phyloP scores from a whole-genome alignment of 805 yeast genomes.

The Saccharomycopsis amapae region DNA sequence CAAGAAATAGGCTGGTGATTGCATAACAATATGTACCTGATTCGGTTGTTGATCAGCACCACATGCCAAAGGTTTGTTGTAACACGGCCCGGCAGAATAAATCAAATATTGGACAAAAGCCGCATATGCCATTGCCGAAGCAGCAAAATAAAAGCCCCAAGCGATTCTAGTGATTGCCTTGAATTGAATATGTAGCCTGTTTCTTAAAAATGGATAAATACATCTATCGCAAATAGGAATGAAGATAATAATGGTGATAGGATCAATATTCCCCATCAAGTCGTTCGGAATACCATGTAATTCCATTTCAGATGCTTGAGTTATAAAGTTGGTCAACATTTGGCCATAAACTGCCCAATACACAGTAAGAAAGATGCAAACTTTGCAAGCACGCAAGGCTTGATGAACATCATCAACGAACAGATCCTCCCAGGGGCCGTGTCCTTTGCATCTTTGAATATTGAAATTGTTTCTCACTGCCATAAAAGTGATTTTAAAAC shows the following conservation, averaged over 20 bases:
- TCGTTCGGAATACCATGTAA: slow-evolving; percentile 76
- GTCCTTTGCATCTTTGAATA: slow-evolving; percentile 52
- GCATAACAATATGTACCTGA: slow-evolving; percentile 60
- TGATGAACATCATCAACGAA: slow-evolving; percentile 69
- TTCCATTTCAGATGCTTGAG: slow-evolving; percentile 71
- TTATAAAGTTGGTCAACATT: slow-evolving; percentile 61
- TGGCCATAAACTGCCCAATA: slow-evolving; percentile 72
- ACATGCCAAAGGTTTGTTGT: slow-evolving; percentile 53
- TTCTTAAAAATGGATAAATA: slow-evolving; percentile 49
- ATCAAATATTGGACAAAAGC: slow-evolving; percentile 68
- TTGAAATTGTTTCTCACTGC: slow-evolving; percentile 42
- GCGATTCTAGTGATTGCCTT: slow-evolving; percentile 67
- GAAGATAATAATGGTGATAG: slow-evolving; percentile 67
- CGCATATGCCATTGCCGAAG: slow-evolving; percentile 65
- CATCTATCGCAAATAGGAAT: slow-evolving; percentile 62
- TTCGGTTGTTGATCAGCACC: slow-evolving; percentile 36
- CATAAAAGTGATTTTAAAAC: slow-evolving; percentile 40
- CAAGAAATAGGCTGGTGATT: slow-evolving; percentile 57
- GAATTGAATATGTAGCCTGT: slow-evolving; percentile 32
- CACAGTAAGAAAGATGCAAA: slow-evolving; percentile 61
- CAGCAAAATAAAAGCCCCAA: slow-evolving; percentile 60
- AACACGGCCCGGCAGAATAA: slow-evolving; percentile 69
- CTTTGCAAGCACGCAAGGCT: slow-evolving; percentile 64
- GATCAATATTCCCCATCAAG: slow-evolving; percentile 67
- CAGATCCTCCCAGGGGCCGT: slow-evolving; percentile 51